These are phyloP conservation scores for Desmodesmus armatus DNA, from an alignment of 139 green algal species.

Conservation along the genomic window DNA sequence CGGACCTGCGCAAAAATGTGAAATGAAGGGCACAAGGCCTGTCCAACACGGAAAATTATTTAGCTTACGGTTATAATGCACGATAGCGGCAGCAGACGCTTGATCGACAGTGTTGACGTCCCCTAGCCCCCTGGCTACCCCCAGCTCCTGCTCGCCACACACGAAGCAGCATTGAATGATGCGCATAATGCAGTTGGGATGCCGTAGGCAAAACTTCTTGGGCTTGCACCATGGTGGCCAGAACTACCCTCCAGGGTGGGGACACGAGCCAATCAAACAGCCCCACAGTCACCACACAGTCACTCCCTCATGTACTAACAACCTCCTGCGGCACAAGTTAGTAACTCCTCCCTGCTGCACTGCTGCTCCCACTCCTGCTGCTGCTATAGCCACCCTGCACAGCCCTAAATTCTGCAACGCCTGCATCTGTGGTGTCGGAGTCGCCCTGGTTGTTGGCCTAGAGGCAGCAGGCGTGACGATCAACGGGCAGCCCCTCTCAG, in stretches of 20 bases:
- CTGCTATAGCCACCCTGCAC: neutral
- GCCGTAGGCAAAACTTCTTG: no score
- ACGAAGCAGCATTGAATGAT: no score
- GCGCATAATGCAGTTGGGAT: no score
- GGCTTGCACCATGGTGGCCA: no score
- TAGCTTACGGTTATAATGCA: neutral
- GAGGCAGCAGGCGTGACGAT: neutral
- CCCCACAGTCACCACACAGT: neutral
- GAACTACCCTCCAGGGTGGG: no score
- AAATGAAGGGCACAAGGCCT: neutral
- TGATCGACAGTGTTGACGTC: neutral
- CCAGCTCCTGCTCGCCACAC: no score
- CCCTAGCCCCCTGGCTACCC: neutral
- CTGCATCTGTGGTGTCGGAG: constrained; percentile 13
- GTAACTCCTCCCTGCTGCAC: neutral
- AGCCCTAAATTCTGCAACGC: neutral
- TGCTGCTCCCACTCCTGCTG: constrained; percentile 1
- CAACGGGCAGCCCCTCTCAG: neutral
- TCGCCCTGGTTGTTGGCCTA: neutral
- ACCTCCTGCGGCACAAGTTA: neutral
- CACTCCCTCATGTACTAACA: neutral
- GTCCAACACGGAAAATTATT: neutral
- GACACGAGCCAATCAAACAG: neutral
- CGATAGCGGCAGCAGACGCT: neutral
- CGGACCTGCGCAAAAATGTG: neutral